Evolutionary conservation across 768 basidiomycete genomes (phyloP), one percentile per base, ranked within the genome.

Genomic region (Psilocybe azurescens): DNA sequence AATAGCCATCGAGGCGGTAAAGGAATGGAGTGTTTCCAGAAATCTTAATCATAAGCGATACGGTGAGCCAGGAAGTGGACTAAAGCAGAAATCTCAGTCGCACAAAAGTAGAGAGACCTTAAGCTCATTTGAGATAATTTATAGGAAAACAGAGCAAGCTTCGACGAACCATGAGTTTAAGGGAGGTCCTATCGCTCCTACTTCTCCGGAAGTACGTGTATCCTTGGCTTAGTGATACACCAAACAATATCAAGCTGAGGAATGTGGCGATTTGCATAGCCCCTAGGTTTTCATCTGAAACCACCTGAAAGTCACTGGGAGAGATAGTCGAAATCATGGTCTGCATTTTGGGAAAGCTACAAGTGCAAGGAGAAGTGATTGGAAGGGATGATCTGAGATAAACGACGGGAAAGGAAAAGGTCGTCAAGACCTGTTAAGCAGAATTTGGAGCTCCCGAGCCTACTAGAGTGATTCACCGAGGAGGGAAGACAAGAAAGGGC

Each of bases 241-340:
- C 67, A 29, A 53, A 65, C 3, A 67, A 44, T 1, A 63, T 28
- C 13, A 67, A 44, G 3, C 59, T 56, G 39, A 67, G 16, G 46
- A 65, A 67, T 2, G 64, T 65, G 13, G 61, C 61, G 13, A 67
- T 58, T 51, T 67, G 64, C 5, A 67, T 57, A 13, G 64, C 64
- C 24, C 67, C 67, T 9, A 67, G 51, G 46, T 58, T 62, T 8
- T 44, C 49, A 20, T 58, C 24, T 6, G 67, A 58, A 36, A 61
- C 24, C 6, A 65, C 33, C 4, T 61, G 9, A 30, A 67, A 67
- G 5, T 55, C 32, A 3, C 30, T 53, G 28, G 58, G 58, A 9
- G 36, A 2, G 49, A 59, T 59, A 18, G 33, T 59, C n/a, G 47
- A 54, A 20, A 50, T 32, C 47, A 59, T 41, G 5, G 6, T 30